Base-by-base conservation (phyloP, 192 early-diverging fungal species). In the Haplosporangium gracile region DNA sequence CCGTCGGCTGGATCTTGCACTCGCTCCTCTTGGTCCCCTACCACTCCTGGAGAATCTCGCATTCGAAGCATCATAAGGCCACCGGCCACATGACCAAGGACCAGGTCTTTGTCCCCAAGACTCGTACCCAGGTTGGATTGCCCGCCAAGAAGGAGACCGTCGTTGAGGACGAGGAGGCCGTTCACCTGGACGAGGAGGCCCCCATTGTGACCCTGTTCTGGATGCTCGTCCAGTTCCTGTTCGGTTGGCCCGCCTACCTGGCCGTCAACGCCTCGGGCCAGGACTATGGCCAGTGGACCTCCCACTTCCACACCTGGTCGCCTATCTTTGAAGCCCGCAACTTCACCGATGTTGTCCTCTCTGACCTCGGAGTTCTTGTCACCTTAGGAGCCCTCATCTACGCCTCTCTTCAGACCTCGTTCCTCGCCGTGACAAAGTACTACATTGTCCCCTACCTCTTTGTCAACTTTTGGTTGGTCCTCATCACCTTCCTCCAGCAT, bases 391-490 rank as follows among this genome's bases (percentile, higher is more conserved):
- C 83, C 26, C 87, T 97, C n/a, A 88, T 60, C 40, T 93, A 92
- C 74, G 89, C 88, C 57, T 84, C 85, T 69, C 80, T 83, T 77
- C 78, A 88, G 68, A 94, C 89, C 74, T 94, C 94, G 7, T 63
- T 91, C 70, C 76, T 90, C 13, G 82, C 93, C 38, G 95, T 98
- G 24, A 60, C 94, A 70, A 93, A 93, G 84, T 99, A 93, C 93
- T 99, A 99, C 88, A 88, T 95, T 29, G 88, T 97, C n/a, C 98
- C 98, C 11, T 99, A 98, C 88, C 82, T 98, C 57, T 90, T 94
- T 83, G 98, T 98, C 77, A 98, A 98, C 92, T 93, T 95, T 82
- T 99, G 97, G 97, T 92, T 99, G 55, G 97, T 99, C n/a, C 89
- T 96, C 75, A 99, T 99, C 85, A 99, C 98, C 10, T 99, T 91